These are phyloP conservation scores for Candida boleticola DNA, from an alignment of 805 yeast species.

Conservation along the genomic window DNA sequence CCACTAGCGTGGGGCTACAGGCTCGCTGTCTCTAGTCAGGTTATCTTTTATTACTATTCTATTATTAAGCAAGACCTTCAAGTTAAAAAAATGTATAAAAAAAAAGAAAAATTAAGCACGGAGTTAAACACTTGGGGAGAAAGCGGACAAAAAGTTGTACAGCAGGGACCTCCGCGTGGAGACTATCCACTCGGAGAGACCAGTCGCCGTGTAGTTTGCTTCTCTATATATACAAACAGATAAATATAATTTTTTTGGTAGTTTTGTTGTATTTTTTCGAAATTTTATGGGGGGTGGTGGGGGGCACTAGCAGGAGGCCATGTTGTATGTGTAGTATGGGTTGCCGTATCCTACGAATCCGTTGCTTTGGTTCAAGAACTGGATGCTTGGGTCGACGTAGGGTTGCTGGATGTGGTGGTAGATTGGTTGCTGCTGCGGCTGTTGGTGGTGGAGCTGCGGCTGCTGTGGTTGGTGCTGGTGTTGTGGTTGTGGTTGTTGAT, in stretches of 20 bases:
- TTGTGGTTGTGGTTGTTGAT: neutral
- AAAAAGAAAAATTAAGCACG: too few relatives aligned
- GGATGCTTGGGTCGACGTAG: neutral
- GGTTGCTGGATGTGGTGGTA: conserved; percentile 2
- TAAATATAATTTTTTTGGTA: neutral
- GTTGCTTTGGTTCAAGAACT: conserved; percentile 5
- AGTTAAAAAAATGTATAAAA: too few relatives aligned
- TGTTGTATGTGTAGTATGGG: conserved; percentile 35
- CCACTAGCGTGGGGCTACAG: too few relatives aligned
- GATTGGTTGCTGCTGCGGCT: neutral
- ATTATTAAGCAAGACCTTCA: too few relatives aligned
- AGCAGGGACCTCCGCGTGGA: too few relatives aligned
- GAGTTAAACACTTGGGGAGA: too few relatives aligned
- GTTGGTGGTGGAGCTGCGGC: conserved; percentile 2
- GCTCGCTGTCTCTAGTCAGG: too few relatives aligned
- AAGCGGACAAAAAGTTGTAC: too few relatives aligned
- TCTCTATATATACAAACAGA: neutral
- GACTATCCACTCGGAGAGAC: too few relatives aligned
- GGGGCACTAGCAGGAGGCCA: conserved; percentile 22
- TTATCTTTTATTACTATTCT: too few relatives aligned
- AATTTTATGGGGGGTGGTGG: too few relatives aligned
- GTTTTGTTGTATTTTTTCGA: neutral
- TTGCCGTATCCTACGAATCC: conserved; percentile 34
- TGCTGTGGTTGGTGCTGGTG: conserved; percentile 6
- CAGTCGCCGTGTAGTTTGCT: too few relatives aligned